Evolutionary conservation across 345 rosid species (phyloP), one percentile per base, ranked within the genome.

Genomic region (Euphorbia lathyris): DNA sequence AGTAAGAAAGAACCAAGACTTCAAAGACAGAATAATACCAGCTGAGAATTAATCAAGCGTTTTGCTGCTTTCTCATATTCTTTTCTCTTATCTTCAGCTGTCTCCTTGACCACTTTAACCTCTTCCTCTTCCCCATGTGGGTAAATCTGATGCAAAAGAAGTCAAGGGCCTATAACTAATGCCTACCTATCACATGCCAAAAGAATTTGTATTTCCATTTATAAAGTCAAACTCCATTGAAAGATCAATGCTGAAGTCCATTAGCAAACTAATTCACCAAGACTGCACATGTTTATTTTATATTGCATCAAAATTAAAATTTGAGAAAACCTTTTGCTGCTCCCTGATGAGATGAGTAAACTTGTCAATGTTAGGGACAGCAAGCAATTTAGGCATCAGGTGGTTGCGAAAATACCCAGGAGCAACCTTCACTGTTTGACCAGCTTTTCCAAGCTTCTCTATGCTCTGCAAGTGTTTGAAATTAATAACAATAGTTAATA

Each of bases 391-490:
- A 23, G 98, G 99, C 96, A 92, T 92, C 64, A 95, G 85, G 51
- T 90, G 92, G 75, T 95, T 92, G 66, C 98, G 90, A 57, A 95
- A 95, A 75, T 83, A 83, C 11, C 98, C 99, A 16, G 99, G 96
- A 68, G 97, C 94, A 61, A 95, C 99, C 79, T 89, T 95, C 76
- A 92, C 97, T 0, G 91, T 86, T 76, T 90, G 87, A 50, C 98
- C 98, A 0, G 96, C 90, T 79, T 86, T 90, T 14, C 98, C 99
- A 70, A 95, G 99, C 90, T 92, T 95, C 58, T 95, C 96, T 66
- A 95, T 82, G 40, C 81, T 87, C 98, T 95, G 67, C 27, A 61
- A 67, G 51, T 36, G 27, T 40, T 67, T 12, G 55, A 42, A 68
- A 42, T n/a, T 4, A 62, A 34, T 16, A 51, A 10, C 58, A 58